Evolutionary conservation across 805 yeast species (phyloP).

Genomic region (Candida ascalaphidarum): DNA sequence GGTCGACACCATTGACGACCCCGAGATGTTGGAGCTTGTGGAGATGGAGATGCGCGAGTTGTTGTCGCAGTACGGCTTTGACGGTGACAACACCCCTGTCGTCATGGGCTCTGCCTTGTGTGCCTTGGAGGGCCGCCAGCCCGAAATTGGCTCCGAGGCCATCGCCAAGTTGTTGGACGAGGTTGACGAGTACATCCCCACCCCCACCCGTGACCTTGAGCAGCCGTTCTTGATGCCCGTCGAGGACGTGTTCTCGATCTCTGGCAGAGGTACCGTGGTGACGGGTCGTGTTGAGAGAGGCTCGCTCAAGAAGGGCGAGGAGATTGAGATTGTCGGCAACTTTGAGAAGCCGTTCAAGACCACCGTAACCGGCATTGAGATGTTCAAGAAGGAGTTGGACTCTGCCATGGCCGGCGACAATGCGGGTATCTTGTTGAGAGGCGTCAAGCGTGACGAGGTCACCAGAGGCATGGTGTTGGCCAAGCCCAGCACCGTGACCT

Average conservation of each 20-base stretch:
- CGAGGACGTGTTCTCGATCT: constrained; percentile 94
- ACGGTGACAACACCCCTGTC: constrained; percentile 97
- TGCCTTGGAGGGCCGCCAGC: constrained; percentile 81
- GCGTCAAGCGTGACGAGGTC: constrained; percentile 95
- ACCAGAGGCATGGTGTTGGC: constrained; percentile 96
- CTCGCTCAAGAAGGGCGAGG: constrained; percentile 94
- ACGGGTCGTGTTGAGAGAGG: constrained; percentile 99
- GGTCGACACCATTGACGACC: constrained; percentile 96
- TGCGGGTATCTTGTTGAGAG: constrained; percentile 95
- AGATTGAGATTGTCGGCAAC: constrained; percentile 93
- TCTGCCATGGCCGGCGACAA: constrained; percentile 98
- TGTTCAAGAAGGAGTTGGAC: constrained; percentile 98
- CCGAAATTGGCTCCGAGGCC: constrained; percentile 88
- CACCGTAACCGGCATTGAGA: constrained; percentile 96
- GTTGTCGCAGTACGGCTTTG: constrained; percentile 84
- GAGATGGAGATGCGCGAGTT: constrained; percentile 99
- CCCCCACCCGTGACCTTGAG: constrained; percentile 93
- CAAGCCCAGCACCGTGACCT: constrained; percentile 84
- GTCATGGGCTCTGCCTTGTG: constrained; percentile 98
- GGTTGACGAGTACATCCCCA: constrained; percentile 91
- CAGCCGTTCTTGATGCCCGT: constrained; percentile 96
- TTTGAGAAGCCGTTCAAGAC: constrained; percentile 83
- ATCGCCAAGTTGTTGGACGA: constrained; percentile 80
- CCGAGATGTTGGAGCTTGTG: constrained; percentile 97
- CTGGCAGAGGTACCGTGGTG: constrained; percentile 99